phyloP scores from a whole-genome alignment of 768 basidiomycete species.

The Neoboletus magnificus region DNA sequence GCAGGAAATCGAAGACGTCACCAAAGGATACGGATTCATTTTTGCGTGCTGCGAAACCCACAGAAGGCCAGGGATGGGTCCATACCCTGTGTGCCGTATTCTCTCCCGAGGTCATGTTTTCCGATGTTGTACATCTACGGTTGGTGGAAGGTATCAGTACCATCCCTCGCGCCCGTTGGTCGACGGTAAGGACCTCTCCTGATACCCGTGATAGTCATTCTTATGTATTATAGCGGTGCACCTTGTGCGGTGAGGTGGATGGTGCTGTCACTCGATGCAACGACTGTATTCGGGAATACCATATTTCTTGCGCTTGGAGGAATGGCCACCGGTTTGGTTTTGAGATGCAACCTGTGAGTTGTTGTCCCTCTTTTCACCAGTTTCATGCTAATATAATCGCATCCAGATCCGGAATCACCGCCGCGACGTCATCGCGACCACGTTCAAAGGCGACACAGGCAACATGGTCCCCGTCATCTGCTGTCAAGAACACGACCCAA shows the following conservation, averaged over 20 bases:
- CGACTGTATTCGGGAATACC: constrained; percentile 79
- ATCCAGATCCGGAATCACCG: constrained; percentile 73
- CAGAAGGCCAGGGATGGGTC: constrained; percentile 91
- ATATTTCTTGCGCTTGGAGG: constrained; percentile 88
- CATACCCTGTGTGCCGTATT: constrained; percentile 90
- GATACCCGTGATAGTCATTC: background rate
- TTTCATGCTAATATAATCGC: background rate
- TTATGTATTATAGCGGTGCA: constrained; percentile 55
- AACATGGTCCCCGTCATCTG: constrained; percentile 74
- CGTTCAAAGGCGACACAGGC: constrained; percentile 76
- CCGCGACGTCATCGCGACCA: constrained; percentile 61
- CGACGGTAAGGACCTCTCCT: constrained; percentile 48
- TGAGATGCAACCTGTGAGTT: constrained; percentile 78
- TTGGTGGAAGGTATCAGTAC: constrained; percentile 84
- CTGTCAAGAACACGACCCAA: constrained; percentile 73
- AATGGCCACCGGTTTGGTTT: constrained; percentile 86
- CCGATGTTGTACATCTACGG: constrained; percentile 68
- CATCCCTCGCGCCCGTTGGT: constrained; percentile 70
- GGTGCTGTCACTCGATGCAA: constrained; percentile 84
- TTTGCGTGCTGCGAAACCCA: constrained; percentile 79
- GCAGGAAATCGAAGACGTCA: constrained; percentile 32
- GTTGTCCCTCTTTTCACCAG: background rate
- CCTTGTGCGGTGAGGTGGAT: constrained; percentile 63
- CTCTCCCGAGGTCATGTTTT: constrained; percentile 78
- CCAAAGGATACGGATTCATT: constrained; percentile 58